Percentiles rank a stretch among this genome's conserved stretches.
Evolutionary conservation across 1,284 basidiomycete genomes (phyloP).

Genomic region (Microstroma glucosiphilum): DNA sequence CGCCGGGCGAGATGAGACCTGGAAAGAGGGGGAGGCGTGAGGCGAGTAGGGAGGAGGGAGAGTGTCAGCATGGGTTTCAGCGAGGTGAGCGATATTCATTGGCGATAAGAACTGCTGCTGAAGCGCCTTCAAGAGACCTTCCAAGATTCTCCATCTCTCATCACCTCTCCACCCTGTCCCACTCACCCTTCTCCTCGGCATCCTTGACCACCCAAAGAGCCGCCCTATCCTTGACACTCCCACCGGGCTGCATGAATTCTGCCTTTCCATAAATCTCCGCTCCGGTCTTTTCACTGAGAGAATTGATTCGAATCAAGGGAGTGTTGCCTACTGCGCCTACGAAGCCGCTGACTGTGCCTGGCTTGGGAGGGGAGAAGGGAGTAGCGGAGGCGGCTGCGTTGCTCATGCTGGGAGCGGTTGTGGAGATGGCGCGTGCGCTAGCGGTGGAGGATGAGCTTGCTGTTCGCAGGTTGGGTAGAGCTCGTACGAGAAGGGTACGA

Average conservation of each 20-base stretch:
- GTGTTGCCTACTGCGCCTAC: constrained; percentile 88
- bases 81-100: background rate
- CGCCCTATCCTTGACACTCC: constrained; percentile 95
- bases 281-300: constrained; percentile 81
- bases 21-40: background rate
- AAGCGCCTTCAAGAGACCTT: no score
- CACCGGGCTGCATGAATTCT: constrained; percentile 98
- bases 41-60: background rate
- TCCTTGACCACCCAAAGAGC: constrained; percentile 82
- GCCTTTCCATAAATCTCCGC: constrained; percentile 86
- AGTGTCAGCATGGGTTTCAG: background rate
- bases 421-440: background rate
- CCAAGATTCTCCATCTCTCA: no score
- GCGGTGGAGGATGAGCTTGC: background rate
- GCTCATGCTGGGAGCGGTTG: background rate
- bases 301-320: constrained; percentile 62
- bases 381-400: constrained; percentile 3
- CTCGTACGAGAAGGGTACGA: no score
- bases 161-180: background rate
- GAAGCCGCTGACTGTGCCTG: constrained; percentile 61
- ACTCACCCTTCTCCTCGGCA: constrained; percentile 79
- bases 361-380: constrained; percentile 9
- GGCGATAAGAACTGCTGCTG: background rate
- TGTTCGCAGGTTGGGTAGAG: no score
- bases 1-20: constrained; percentile 71